Evolutionary conservation across 345 rosid genomes (phyloP).

Genomic region (Excoecaria cochinchinensis): DNA sequence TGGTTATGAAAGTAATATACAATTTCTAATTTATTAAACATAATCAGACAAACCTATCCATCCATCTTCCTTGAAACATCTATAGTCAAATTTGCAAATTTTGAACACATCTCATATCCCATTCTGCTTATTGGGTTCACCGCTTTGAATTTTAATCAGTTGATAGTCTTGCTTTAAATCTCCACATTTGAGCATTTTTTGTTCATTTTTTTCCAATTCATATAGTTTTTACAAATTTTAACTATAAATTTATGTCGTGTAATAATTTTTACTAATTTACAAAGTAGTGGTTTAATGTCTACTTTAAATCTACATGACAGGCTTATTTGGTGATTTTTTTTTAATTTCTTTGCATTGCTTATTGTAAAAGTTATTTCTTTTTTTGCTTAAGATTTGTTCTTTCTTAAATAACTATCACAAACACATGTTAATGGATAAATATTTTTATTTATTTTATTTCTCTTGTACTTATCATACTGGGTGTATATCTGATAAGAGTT

Average conservation of each 20-base stretch:
- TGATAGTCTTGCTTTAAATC: not conserved
- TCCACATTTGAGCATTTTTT: not conserved
- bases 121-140: not conserved
- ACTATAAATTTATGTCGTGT: not conserved
- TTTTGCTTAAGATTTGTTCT: not conserved
- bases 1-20: not conserved
- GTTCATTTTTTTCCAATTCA: no score
- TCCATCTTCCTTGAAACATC: not conserved
- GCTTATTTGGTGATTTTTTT: not conserved
- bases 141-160: not conserved
- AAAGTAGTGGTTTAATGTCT: not conserved
- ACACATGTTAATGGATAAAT: no score
- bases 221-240: no score
- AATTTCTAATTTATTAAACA: not conserved
- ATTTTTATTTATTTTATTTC: no score
- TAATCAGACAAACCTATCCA: not conserved
- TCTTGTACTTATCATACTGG: no score
- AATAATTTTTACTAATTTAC: not conserved
- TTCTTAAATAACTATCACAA: not conserved
- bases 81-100: not conserved
- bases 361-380: not conserved
- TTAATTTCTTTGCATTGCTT: not conserved
- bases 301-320: not conserved
- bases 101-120: not conserved
- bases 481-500: no score